Evolutionary conservation across 2,329 filamentous ascomycete genomes (phyloP), one percentile per base, ranked within the genome.

Genomic region (Sphaerulina vaccinii): DNA sequence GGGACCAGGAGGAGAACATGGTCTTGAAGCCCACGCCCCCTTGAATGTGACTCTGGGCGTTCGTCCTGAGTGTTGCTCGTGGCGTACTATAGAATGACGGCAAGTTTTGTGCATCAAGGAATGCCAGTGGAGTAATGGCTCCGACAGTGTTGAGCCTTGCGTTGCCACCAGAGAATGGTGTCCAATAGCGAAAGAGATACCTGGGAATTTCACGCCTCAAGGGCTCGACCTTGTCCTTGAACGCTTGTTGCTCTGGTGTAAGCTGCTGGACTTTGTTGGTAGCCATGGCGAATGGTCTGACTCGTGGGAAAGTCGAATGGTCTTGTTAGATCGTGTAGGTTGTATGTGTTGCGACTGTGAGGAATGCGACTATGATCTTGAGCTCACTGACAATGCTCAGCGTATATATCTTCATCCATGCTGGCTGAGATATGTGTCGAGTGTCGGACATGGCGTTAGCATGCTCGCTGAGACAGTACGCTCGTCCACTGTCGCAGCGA

Each of bases 161-260:
- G n/a, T 23, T 24, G 19, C 38, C 38, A n/a, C 38, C 38, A 23
- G 38, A 41, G 18, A 6, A 4, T 7, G n/a, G 7, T n/a, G 19
- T 10, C 38, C 38, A 41, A 23, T 23, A 41, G 38, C 38, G 38
- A n/a, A 41, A 41, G 10, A 41, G 38, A 27, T 21, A 41, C 19
- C 38, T 21, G 15, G 38, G 38, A 21, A 35, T 35, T 7, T 46
- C 27, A 13, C 27, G 10, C 11, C 27, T 10, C 27, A 32, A 11
- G 27, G 27, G n/a, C 4, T 32, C 27, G 8, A 32, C 27, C 27
- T 32, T 2, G 11, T 32, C 9, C 27, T 32, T 32, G 27, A 22
- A 13, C 11, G 19, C 18, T 21, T 3, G 9, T 19, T 32, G 27
- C 8, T 32, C 7, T 32, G 5, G 10, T 11, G 27, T 32, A 32